Percentiles rank a stretch among this genome's conserved stretches.
phyloP scores from a whole-genome alignment of 768 basidiomycete genomes.

The Lactarius sanguifluus region DNA sequence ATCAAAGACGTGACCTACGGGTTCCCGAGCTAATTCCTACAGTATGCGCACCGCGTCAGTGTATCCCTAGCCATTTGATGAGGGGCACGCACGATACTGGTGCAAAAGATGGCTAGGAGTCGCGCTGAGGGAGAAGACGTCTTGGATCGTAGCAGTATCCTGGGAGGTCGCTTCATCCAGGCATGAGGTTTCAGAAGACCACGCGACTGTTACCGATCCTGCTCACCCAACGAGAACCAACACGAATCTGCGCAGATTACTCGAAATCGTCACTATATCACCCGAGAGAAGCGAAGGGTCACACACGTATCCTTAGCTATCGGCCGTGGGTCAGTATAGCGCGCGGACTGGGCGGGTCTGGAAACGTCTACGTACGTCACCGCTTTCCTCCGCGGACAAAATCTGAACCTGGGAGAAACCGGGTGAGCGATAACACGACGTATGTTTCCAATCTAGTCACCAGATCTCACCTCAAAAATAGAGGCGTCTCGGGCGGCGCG shows the following conservation, averaged over 20 bases:
- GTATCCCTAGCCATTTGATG: neutral
- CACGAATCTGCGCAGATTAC: slow-evolving; percentile 12
- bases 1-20: slow-evolving; percentile 8
- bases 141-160: neutral
- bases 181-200: neutral
- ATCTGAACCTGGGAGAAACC: slow-evolving; percentile 11
- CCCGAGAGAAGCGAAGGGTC: neutral
- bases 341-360: neutral
- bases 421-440: neutral
- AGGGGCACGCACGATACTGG: slow-evolving; percentile 12
- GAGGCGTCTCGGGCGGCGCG: slow-evolving; percentile 3
- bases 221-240: slow-evolving; percentile 21
- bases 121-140: slow-evolving; percentile 10
- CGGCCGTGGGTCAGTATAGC: neutral
- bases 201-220: neutral
- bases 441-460: neutral
- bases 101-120: slow-evolving; percentile 1
- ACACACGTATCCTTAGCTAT: slow-evolving; percentile 23
- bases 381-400: slow-evolving; percentile 17
- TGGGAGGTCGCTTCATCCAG: neutral
- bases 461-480: slow-evolving; percentile 11
- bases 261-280: neutral
- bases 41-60: neutral
- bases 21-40: slow-evolving; percentile 22
- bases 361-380: slow-evolving; percentile 15